Conservation (phyloP, 768 basidiomycete species). For the Leccinum longicurvipes region DNA sequence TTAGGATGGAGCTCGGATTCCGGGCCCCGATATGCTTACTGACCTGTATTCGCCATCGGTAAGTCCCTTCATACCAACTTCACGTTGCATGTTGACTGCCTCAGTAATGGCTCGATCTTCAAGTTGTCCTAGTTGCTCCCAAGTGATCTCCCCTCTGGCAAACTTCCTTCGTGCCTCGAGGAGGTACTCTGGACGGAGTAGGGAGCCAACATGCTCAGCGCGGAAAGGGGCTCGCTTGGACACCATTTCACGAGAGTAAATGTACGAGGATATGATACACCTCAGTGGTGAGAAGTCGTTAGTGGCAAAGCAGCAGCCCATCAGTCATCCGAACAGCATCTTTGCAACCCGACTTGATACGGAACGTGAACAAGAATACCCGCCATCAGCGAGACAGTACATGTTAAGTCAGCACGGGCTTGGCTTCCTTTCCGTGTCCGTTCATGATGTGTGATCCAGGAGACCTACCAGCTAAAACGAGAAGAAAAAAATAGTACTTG, state of each 20-base stretch:
- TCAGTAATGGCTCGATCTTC: not conserved
- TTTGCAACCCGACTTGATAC: no score
- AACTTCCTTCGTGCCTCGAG: not conserved
- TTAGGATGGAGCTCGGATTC: not conserved
- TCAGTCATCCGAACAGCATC: not conserved
- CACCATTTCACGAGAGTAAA: not conserved
- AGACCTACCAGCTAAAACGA: no score
- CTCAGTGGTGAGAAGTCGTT: no score
- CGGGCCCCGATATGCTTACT: not conserved
- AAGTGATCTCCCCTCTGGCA: not conserved
- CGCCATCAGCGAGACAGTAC: no score
- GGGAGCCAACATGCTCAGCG: not conserved
- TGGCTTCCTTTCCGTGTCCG: no score
- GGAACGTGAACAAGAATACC: no score
- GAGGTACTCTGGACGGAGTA: not conserved
- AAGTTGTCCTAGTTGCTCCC: not conserved
- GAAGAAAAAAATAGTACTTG: no score
- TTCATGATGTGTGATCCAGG: no score
- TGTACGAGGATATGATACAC: not conserved
- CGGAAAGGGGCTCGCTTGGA: not conserved
- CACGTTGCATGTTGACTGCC: constrained; percentile 34
- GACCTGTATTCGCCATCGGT: not conserved
- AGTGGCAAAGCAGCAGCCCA: not conserved
- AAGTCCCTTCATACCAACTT: not conserved
- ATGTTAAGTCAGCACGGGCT: no score